Conservation (phyloP, 2,329 filamentous ascomycete species). For the Diaporthe helianthi region DNA sequence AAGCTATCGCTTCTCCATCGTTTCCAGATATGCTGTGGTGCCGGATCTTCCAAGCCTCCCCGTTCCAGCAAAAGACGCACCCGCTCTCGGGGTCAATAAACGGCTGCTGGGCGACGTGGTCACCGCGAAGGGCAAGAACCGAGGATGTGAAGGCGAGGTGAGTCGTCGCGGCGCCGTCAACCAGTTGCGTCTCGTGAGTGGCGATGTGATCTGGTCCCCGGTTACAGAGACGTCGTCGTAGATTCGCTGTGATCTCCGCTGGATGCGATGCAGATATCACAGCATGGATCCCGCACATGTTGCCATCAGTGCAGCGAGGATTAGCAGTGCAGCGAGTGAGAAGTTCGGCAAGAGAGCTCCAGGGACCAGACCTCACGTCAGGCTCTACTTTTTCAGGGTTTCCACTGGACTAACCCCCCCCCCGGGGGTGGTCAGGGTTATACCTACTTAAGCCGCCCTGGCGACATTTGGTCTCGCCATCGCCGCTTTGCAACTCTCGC, state of each 20-base stretch:
- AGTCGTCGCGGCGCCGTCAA: constrained; percentile 42
- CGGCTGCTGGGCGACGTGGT: constrained; percentile 75
- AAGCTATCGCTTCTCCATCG: constrained; percentile 76
- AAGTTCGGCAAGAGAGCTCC: background rate
- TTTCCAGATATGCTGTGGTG: constrained; percentile 70
- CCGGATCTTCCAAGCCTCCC: constrained; percentile 85
- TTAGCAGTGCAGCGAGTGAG: background rate
- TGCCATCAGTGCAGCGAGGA: constrained; percentile 24
- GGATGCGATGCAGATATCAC: constrained; percentile 50
- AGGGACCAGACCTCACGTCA: background rate
- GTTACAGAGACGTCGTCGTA: constrained; percentile 57
- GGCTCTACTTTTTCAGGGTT: constrained; percentile 4
- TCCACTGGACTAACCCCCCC: background rate
- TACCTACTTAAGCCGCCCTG: too few relatives aligned
- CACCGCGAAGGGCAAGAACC: constrained; percentile 87
- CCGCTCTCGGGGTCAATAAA: constrained; percentile 62
- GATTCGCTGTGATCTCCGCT: constrained; percentile 43
- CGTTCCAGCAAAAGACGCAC: constrained; percentile 93
- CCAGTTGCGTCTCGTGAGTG: constrained; percentile 45
- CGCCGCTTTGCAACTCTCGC: too few relatives aligned
- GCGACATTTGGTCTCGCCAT: too few relatives aligned
- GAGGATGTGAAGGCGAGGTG: constrained; percentile 77
- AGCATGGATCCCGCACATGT: constrained; percentile 69
- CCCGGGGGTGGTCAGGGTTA: too few relatives aligned
- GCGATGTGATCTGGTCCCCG: constrained; percentile 68